phyloP scores from a whole-genome alignment of 768 basidiomycete genomes.

The Fomitopsis serialis region DNA sequence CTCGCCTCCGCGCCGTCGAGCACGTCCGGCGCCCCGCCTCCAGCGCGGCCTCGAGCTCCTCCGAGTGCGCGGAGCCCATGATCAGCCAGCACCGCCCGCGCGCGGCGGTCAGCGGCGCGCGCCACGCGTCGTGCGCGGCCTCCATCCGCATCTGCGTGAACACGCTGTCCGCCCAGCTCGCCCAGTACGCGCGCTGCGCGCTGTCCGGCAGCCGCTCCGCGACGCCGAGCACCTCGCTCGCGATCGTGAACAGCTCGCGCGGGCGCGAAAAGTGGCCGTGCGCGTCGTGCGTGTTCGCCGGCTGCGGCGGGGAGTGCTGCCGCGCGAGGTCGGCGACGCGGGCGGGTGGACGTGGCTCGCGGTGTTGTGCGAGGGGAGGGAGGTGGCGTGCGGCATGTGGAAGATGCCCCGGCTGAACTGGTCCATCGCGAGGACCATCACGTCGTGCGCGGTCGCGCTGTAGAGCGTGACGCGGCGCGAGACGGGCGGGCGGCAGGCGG shows the following conservation, averaged over 20 bases:
- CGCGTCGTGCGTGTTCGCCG: constrained; percentile 2
- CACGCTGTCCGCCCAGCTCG: constrained; percentile 54
- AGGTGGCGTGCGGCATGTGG: constrained; percentile 57
- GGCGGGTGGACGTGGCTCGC: constrained; percentile 9
- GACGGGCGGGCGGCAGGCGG: constrained; percentile 42
- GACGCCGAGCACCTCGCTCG: constrained; percentile 52
- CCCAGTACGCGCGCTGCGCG: constrained; percentile 49
- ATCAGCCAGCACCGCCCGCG: constrained; percentile 53
- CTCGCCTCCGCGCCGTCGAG: constrained; percentile 43
- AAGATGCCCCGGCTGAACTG: constrained; percentile 67
- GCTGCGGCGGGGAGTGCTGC: constrained; percentile 5
- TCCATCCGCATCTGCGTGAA: constrained; percentile 63
- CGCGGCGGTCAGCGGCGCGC: constrained; percentile 37
- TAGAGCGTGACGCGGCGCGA: constrained; percentile 43
- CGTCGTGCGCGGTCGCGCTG: constrained; percentile 39
- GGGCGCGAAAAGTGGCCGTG: constrained; percentile 41
- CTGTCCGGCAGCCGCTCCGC: constrained; percentile 48
- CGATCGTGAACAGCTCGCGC: constrained; percentile 58
- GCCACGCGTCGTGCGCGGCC: constrained; percentile 43
- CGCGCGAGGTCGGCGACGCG: constrained; percentile 5
- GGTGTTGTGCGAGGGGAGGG: constrained; percentile 18
- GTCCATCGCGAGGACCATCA: constrained; percentile 60
- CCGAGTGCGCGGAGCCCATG: constrained; percentile 48
- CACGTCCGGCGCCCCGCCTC: constrained; percentile 38
- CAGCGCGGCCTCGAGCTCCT: constrained; percentile 49